Evolutionary conservation across 345 rosid species (phyloP), one percentile per base, ranked within the genome.

Genomic region (Eucalyptus regnans): DNA sequence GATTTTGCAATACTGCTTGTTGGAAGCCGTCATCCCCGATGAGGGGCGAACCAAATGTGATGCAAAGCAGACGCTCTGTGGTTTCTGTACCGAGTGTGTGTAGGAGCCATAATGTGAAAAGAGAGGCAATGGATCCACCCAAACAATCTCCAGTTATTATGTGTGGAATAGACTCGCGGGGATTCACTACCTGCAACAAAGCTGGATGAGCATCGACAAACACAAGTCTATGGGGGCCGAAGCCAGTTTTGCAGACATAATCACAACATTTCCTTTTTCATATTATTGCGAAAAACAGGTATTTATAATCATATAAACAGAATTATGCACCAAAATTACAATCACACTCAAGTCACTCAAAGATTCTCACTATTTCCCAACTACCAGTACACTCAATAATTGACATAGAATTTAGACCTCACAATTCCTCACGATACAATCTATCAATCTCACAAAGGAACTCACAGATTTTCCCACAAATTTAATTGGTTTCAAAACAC

Each of bases 101-200:
- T 10, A 95, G 92, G 89, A 95, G 90, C 95, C 94, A 93, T 49
- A 97, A 87, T 9, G 97, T 94, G 87, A 94, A 94, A 60, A 97
- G 96, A 86, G 95, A 93, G 48, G 97, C 99, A 33, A 96, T 81
- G 2, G 94, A 93, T 88, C 97, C 99, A 90, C 95, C 97, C 41
- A 95, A 87, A 20, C 90, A 89, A 66, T 91, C 89, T 71, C 98
- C 97, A 4, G 96, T 90, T 23, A 97, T 87, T 84, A 97, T 90
- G 50, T 92, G 90, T 7, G 89, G 93, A 22, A 14, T 44, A 1
- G 68, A 44, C 86, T 86, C 51, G 50, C 58, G 86, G 27, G 15
- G 9, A 87, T 46, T 33, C 80, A 86, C 46, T 64, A 52, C 50
- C 88, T 50, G 86, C 12, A 71, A 80, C 31, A 79, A 17, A 71